These are phyloP conservation scores for Rhododendron mucronatum DNA, from an alignment of 148 eudicot species.

Conservation along the genomic window DNA sequence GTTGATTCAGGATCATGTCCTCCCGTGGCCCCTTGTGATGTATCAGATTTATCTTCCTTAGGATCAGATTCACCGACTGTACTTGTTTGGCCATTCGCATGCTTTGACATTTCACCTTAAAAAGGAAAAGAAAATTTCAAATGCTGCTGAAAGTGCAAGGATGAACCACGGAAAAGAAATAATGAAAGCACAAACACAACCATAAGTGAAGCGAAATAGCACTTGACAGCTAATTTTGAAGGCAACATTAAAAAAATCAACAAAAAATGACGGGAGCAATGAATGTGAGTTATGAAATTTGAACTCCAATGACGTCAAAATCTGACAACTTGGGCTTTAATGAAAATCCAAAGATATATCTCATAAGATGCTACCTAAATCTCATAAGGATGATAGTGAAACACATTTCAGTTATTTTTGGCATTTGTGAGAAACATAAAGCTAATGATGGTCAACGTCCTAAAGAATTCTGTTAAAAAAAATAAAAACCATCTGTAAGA, in stretches of 20 bases:
- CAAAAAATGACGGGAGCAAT: not conserved
- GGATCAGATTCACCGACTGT: conserved; percentile 8
- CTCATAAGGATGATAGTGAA: not conserved
- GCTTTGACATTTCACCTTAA: conserved; percentile 7
- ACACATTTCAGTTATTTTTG: not conserved
- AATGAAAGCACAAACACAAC: not conserved
- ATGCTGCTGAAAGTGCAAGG: not conserved
- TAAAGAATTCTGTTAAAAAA: not conserved
- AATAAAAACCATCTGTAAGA: not conserved
- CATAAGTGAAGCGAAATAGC: not conserved
- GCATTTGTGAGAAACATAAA: not conserved
- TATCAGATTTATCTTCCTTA: conserved; percentile 17
- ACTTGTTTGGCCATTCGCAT: conserved; percentile 5
- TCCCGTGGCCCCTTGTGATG: not conserved
- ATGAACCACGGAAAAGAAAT: not conserved
- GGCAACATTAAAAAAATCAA: not conserved
- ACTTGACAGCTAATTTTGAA: not conserved
- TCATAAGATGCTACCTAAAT: not conserved
- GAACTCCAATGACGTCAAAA: not conserved
- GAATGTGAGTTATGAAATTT: not conserved
- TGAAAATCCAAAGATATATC: not conserved
- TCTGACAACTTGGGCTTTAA: not conserved
- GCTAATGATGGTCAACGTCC: not conserved
- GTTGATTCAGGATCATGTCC: conserved; percentile 14
- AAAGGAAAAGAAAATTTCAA: not conserved